These are phyloP conservation scores for Plasmodium fragile DNA, from an alignment of 169 alveolate species.

Conservation along the genomic window DNA sequence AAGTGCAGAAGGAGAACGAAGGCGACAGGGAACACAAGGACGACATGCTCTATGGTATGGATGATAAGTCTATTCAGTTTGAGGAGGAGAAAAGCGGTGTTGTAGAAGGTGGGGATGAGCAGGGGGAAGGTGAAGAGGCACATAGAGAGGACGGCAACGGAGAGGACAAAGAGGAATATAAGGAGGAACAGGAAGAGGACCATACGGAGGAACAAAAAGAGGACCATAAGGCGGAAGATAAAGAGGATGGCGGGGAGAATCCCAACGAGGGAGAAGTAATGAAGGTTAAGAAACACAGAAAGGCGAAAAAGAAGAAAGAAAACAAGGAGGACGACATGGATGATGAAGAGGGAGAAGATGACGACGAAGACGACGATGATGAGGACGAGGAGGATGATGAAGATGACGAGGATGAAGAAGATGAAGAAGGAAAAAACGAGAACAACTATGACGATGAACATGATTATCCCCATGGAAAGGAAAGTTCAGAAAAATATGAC, in stretches of 20 bases:
- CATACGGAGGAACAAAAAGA: not conserved
- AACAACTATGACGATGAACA: slow-evolving; percentile 5
- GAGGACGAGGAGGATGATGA: not conserved
- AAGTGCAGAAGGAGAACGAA: not conserved
- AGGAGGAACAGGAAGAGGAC: not conserved
- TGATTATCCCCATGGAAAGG: slow-evolving; percentile 1
- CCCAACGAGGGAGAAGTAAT: not conserved
- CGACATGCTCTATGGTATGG: not conserved
- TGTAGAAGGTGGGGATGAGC: not conserved
- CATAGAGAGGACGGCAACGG: too few relatives aligned
- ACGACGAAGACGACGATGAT: not conserved
- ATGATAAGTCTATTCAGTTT: not conserved
- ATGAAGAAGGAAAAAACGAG: not conserved
- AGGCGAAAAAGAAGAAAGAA: not conserved
- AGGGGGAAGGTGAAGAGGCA: not conserved
- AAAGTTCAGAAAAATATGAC: not conserved
- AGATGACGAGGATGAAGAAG: not conserved
- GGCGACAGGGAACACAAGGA: not conserved
- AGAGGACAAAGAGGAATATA: too few relatives aligned
- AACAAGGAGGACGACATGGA: not conserved
- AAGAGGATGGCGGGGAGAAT: not conserved
- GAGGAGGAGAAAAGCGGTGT: not conserved
- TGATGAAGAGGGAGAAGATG: not conserved
- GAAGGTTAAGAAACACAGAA: not conserved
- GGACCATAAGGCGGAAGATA: not conserved